A percentile compares a stretch with the other conserved stretches of the same genome.
These are phyloP conservation scores for Pythium brassicae DNA, from an alignment of 352 stramenopile species.

Conservation along the genomic window DNA sequence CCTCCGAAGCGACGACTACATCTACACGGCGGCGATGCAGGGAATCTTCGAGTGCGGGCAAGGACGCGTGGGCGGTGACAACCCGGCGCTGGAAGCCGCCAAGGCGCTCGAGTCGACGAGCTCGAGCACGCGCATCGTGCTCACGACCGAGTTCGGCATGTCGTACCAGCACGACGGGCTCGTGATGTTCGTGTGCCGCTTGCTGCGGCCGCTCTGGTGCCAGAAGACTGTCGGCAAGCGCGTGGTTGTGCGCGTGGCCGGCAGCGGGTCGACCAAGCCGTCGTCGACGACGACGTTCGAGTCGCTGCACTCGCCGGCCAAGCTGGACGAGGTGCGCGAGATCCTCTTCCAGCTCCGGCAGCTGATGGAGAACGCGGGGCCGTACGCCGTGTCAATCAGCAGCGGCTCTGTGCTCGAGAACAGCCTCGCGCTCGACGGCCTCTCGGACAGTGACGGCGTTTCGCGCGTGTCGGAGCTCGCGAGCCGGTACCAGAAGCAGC, in stretches of 20 bases:
- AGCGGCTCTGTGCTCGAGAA: conserved; percentile 53
- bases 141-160: conserved; percentile 85
- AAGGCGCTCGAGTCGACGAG: conserved; percentile 17
- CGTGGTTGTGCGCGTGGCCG: conserved; percentile 21
- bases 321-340: conserved; percentile 70
- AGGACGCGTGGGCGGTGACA: conserved; percentile 18
- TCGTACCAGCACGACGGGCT: conserved; percentile 85
- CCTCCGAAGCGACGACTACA: conserved; percentile 77
- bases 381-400: conserved; percentile 74
- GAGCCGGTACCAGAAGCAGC: conserved; percentile 64
- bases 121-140: conserved; percentile 66
- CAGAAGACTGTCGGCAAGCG: conserved; percentile 51
- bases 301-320: conserved; percentile 36
- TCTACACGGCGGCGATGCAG: conserved; percentile 72
- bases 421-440: conserved; percentile 39
- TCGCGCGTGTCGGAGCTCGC: conserved; percentile 65
- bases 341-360: conserved; percentile 81
- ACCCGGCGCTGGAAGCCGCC: conserved; percentile 26
- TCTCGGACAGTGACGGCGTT: conserved; percentile 29
- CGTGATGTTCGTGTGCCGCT: conserved; percentile 71
- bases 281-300: conserved; percentile 29
- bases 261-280: conserved; percentile 17
- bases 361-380: conserved; percentile 72
- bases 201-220: conserved; percentile 77
- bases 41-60: conserved; percentile 83